Base-by-base conservation (phyloP, 495 filamentous ascomycete species). In the Glarea lozoyensis region DNA sequence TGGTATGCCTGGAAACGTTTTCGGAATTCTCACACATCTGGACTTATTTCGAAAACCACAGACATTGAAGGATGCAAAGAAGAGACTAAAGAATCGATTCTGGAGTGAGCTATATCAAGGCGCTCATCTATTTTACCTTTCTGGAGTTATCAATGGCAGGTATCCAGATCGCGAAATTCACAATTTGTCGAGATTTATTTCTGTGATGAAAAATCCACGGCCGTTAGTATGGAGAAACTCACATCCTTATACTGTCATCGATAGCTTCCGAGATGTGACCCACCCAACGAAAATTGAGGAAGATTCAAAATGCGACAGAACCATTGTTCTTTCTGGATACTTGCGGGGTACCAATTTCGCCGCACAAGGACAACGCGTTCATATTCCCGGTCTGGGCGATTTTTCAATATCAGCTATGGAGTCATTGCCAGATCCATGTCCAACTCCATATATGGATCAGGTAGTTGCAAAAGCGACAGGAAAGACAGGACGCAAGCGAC, bases 1-100 rank as follows among this genome's bases (percentile, higher is more conserved):
- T 40, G 92, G 92, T 60, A 94, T 98, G 87, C 92, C 92, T 7
- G 90, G 89, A 46, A 98, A 98, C 54, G 87, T 98, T 16, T 97
- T 97, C 57, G 93, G 93, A 20, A 88, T 98, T 37, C 72, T 97
- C 20, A 96, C 92, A 11, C 93, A 97, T 73, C 70, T 98, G 29
- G 92, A 98, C 61, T 71, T 96, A 2, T 98, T 97, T 68, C 78
- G 79, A 61, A 95, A 92, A 49, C 92, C 92, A 37, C 86, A 87
- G 47, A 81, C 87, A 1, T 62, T 98, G 21, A 84, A 82, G 52
- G 78, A 86, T 49, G 85, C 89, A 10, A 98, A 98, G 69, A 98
- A 98, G 69, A 72, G 88, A 46, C 63, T 98, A 33, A 98, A 98
- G 66, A 83, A 94, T 63, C 75, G 92, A 42, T 83, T 98, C 52